Base-by-base conservation (phyloP, 163 green algal genomes). In the Dunaliella salina region DNA sequence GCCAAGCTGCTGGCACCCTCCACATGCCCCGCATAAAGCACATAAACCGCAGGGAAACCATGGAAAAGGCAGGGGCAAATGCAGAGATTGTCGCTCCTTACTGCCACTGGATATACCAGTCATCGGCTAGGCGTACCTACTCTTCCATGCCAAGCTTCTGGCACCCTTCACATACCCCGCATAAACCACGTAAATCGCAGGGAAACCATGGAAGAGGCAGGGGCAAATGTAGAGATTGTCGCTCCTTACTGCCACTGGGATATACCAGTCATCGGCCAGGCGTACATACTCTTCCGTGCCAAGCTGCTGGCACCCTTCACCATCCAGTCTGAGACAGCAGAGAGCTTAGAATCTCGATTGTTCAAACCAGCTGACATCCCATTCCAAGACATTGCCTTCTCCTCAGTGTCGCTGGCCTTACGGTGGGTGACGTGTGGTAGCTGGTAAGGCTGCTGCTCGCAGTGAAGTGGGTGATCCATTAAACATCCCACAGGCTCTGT, bases 131-230 rank as follows among this genome's bases (percentile, higher is more conserved):
- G 83, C 90, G 1, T 98, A 98, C 89, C 90, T 97, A 25, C 88
- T 98, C 0, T 98, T 98, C 91, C 86, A 93, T 32, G 87, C 67
- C 30, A 45, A 33, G 18, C 46, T 80, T 29, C 88, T 94, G 5
- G 89, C 88, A 20, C 46, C 89, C n/a, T n/a, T n/a, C n/a, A n/a
- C n/a, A n/a, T n/a, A n/a, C n/a, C n/a, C n/a, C n/a, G n/a, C n/a
- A n/a, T n/a, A n/a, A n/a, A n/a, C n/a, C n/a, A n/a, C n/a, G n/a
- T n/a, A n/a, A 13, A 35, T 20, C 88, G 82, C 0, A 85, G 96
- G 22, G 96, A 98, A 82, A 98, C 95, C 0, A 87, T 86, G 86
- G 96, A 98, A 90, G 96, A 98, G 87, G 96, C 94, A 0, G 87
- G 91, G 22, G 94, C 94, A 0, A 20, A 72, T 0, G 94, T 98